Conservation (phyloP, 2,329 filamentous ascomycete species). For the Xylariaceae sp. region DNA sequence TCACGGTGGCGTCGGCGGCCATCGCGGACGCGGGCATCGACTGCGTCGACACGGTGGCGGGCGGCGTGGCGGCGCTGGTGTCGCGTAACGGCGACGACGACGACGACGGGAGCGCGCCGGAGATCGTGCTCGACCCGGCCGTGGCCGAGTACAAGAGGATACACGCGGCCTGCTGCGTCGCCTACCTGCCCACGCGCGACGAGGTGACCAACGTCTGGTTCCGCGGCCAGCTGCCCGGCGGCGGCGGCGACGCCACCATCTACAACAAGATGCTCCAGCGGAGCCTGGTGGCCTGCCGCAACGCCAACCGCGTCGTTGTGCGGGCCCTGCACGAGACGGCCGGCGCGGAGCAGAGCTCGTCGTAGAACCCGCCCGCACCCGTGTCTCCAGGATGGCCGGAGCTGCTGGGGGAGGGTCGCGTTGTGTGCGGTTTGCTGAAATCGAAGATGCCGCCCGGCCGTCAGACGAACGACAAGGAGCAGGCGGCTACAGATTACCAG, state of each 20-base stretch:
- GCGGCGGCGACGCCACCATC: constrained; percentile 31
- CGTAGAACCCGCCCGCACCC: too few relatives aligned
- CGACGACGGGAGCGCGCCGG: constrained; percentile 28
- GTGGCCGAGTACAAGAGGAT: constrained; percentile 73
- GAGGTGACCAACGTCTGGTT: constrained; percentile 95
- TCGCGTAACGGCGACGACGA: constrained; percentile 26
- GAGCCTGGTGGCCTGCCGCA: constrained; percentile 33
- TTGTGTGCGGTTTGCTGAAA: too few relatives aligned
- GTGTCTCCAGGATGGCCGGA: too few relatives aligned
- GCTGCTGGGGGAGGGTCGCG: too few relatives aligned
- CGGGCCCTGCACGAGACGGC: constrained; percentile 31
- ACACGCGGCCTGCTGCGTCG: constrained; percentile 79
- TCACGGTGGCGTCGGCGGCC: constrained; percentile 88
- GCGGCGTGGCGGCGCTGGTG: constrained; percentile 80
- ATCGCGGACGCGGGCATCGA: constrained; percentile 94
- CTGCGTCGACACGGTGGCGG: constrained; percentile 82
- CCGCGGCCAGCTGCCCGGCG: constrained; percentile 58
- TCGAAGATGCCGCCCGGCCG: too few relatives aligned
- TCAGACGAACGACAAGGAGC: too few relatives aligned
- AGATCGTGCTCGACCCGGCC: constrained; percentile 70
- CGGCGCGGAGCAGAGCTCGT: constrained; percentile 14
- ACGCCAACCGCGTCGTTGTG: constrained; percentile 34
- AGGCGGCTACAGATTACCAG: too few relatives aligned
- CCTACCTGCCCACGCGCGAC: constrained; percentile 77
- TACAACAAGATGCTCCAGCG: constrained; percentile 35